These are phyloP conservation scores for Candida cerambycidarum DNA, from an alignment of 805 yeast species.

Conservation along the genomic window DNA sequence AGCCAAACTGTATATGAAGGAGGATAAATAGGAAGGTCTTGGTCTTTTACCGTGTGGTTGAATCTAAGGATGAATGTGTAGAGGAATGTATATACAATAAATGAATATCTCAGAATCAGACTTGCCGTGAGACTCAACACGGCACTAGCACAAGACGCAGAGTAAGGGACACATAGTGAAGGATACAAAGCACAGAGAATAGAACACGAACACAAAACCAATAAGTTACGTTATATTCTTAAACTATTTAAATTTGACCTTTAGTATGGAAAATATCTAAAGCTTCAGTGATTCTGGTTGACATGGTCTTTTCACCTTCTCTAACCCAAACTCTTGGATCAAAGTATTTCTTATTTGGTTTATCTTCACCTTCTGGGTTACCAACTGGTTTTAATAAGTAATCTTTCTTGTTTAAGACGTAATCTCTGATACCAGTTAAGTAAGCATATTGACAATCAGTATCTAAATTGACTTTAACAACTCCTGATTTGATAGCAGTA, in stretches of 20 bases:
- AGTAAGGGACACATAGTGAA: no score
- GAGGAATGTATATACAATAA: no score
- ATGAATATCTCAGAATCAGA: no score
- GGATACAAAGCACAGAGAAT: no score
- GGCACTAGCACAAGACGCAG: no score
- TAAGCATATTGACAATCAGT: constrained; percentile 99
- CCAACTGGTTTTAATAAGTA: constrained; percentile 88
- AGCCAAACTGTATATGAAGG: constrained; percentile 10
- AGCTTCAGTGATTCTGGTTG: constrained; percentile 79
- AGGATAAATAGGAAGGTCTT: background rate
- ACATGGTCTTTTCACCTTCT: constrained; percentile 99
- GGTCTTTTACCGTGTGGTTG: no score
- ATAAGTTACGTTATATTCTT: background rate
- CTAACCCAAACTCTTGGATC: constrained; percentile 99
- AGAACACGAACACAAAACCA: background rate
- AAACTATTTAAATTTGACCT: constrained; percentile 42
- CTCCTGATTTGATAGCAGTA: constrained; percentile 90
- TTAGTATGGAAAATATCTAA: constrained; percentile 83
- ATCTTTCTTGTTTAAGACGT: constrained; percentile 93
- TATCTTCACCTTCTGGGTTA: constrained; percentile 98
- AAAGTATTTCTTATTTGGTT: constrained; percentile 99
- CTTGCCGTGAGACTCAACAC: no score
- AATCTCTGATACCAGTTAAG: constrained; percentile 96
- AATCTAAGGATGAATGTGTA: no score
- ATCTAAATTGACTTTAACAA: constrained; percentile 98